Conservation (phyloP, 1,284 basidiomycete species). For the Heterobasidion parviporum region DNA sequence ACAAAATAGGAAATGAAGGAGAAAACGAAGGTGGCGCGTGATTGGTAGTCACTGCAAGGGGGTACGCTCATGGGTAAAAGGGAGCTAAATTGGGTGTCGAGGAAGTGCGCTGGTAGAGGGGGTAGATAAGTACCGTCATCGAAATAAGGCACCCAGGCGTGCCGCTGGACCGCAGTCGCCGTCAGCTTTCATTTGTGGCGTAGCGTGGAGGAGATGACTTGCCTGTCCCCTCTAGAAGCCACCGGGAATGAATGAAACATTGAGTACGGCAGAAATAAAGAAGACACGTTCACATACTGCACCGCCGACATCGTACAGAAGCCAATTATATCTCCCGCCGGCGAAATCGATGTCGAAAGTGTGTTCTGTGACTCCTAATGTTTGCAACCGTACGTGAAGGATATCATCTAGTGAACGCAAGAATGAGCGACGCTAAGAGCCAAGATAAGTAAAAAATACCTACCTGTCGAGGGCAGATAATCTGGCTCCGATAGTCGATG, state of each 20-base stretch:
- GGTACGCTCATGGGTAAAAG: neutral
- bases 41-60: constrained; percentile 2
- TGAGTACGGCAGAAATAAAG: neutral
- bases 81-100: constrained; percentile 1
- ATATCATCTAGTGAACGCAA: constrained; percentile 46
- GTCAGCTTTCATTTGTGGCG: constrained; percentile 4
- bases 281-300: constrained; percentile 40
- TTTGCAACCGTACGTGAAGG: constrained; percentile 69
- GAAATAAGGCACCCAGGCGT: constrained; percentile 75
- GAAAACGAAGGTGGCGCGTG: constrained; percentile 3
- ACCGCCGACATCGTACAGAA: constrained; percentile 74
- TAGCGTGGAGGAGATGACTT: constrained; percentile 15
- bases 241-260: constrained; percentile 7
- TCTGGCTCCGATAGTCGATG: constrained; percentile 57
- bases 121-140: constrained; percentile 46
- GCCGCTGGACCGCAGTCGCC: constrained; percentile 36
- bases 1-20: constrained; percentile 4
- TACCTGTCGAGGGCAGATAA: constrained; percentile 64
- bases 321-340: constrained; percentile 59
- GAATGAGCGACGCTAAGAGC: neutral
- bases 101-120: neutral
- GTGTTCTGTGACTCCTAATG: constrained; percentile 70
- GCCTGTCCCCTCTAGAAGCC: constrained; percentile 42
- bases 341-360: constrained; percentile 58
- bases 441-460: constrained; percentile 5